phyloP scores from a whole-genome alignment of 768 basidiomycete genomes.

The Gyrodon lividus region DNA sequence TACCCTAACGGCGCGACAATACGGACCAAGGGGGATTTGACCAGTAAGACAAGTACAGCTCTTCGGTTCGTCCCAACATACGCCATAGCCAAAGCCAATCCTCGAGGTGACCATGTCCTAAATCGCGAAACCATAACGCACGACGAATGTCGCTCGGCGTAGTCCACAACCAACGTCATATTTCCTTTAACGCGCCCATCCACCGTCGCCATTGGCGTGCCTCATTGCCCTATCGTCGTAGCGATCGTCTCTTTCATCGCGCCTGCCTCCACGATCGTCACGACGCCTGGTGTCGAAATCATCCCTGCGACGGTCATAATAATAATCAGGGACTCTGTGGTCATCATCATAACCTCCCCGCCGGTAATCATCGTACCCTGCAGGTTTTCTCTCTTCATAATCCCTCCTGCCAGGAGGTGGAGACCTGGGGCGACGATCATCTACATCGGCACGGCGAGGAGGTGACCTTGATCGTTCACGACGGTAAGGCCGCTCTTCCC shows the following conservation, averaged over 20 bases:
- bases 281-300: conserved; percentile 56
- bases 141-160: conserved; percentile 23
- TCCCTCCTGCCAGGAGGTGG: conserved; percentile 74
- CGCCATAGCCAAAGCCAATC: conserved; percentile 38
- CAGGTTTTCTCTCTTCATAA: conserved; percentile 81
- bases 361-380: conserved; percentile 90
- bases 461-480: conserved; percentile 86
- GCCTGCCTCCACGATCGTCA: conserved; percentile 70
- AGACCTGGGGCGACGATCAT: conserved; percentile 82
- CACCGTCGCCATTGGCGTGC: conserved; percentile 75
- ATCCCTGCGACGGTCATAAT: conserved; percentile 88
- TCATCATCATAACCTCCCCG: conserved; percentile 79
- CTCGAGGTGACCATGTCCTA: conserved; percentile 47
- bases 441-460: conserved; percentile 65
- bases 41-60: conserved; percentile 38
- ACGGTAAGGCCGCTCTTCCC: conserved; percentile 53
- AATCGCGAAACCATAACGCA: conserved; percentile 43
- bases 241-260: conserved; percentile 82
- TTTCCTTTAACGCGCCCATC: conserved; percentile 68
- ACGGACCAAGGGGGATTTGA: conserved; percentile 37
- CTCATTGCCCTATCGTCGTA: conserved; percentile 74
- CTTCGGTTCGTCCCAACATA: conserved; percentile 37
- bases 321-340: conserved; percentile 79
- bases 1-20: conserved; percentile 32
- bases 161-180: conserved; percentile 36